Conservation (phyloP, 495 filamentous ascomycete species). For the Penicillium ochrochloron region DNA sequence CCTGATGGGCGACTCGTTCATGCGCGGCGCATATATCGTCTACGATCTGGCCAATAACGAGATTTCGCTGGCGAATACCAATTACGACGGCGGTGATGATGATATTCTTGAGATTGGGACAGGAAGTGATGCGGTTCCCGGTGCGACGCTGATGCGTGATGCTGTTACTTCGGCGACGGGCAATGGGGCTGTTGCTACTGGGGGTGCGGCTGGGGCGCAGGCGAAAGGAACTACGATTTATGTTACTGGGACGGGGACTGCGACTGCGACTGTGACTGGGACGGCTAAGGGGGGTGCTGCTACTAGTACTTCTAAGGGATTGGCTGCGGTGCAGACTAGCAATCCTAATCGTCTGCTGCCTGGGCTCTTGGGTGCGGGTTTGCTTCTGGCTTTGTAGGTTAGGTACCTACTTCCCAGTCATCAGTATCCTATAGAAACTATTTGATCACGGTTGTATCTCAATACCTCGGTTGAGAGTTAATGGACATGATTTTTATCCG, state of each 20-base stretch:
- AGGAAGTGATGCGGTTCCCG: conserved; percentile 65
- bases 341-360: not conserved
- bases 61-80: conserved; percentile 76
- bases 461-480: not conserved
- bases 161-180: not conserved
- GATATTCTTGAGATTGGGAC: conserved; percentile 72
- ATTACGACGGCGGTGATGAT: conserved; percentile 67
- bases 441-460: not conserved
- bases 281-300: not conserved
- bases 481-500: not conserved
- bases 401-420: not conserved
- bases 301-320: not conserved
- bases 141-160: conserved; percentile 41
- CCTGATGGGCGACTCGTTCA: conserved; percentile 85
- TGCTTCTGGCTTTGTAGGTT: not conserved
- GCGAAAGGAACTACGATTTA: not conserved
- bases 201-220: too few species aligned
- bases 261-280: not conserved
- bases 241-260: not conserved
- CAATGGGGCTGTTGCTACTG: not conserved
- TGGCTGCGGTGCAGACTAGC: not conserved
- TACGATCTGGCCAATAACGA: conserved; percentile 84
- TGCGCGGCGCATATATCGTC: conserved; percentile 87
- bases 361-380: not conserved
- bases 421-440: not conserved